Evolutionary conservation across 2,329 filamentous ascomycete species (phyloP), one percentile per base, ranked within the genome.

Genomic region (Cercospora janseana): DNA sequence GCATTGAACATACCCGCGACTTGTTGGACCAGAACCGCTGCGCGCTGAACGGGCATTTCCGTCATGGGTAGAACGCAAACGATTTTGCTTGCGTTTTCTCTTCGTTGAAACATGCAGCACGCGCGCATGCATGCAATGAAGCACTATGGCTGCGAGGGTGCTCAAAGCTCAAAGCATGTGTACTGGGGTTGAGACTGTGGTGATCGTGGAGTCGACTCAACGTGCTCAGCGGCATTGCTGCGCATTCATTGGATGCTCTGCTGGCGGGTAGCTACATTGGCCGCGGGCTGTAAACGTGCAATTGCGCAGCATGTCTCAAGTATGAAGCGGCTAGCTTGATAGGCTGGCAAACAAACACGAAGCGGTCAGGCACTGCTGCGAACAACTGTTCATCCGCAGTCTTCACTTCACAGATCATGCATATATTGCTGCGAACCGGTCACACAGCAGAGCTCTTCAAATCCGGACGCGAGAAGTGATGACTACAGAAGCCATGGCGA

Each of bases 281-380:
- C n/a, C n/a, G n/a, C n/a, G n/a, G n/a, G n/a, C n/a, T n/a, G n/a
- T n/a, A n/a, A n/a, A n/a, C n/a, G n/a, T n/a, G n/a, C n/a, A 10
- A 23, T 27, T 29, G 38, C 49, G 20, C 40, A 9, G 52, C 34
- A 54, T 57, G 56, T 59, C 50, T 59, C 54, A 59, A 53, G 43
- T 57, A 46, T 49, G 50, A 48, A 37, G 49, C 54, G 40, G 34
- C 49, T 49, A 52, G 16, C 26, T 21, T 42, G 26, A 12, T 13
- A 26, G 15, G 34, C 23, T 43, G 32, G 16, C 15, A 32, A 26
- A 57, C 52, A 57, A 59, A 59, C 49, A 48, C 42, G 13, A 27
- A 23, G 54, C 44, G 52, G 54, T 50, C 52, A 55, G 50, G 28
- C 49, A 46, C 40, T 52, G 49, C 55, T 60, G 58, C 60, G 60